These are phyloP conservation scores for Pyrenochaeta sp. DNA, from an alignment of 2,329 filamentous ascomycete species.

Conservation along the genomic window DNA sequence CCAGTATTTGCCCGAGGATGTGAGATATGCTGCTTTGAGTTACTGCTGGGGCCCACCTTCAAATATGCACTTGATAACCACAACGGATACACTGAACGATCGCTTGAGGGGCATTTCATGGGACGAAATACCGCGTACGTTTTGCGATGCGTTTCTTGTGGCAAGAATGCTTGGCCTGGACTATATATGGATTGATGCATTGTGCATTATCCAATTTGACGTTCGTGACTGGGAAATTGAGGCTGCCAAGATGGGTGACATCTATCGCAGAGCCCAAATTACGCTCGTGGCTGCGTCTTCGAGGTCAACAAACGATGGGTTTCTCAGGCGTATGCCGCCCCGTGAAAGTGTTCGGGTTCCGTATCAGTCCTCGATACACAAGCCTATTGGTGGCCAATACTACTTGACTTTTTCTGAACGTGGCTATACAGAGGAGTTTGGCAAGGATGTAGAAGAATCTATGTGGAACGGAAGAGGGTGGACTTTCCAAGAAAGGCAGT, in stretches of 20 bases:
- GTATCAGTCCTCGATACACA: no score
- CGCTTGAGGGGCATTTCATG: not conserved
- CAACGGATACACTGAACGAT: not conserved
- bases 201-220: conserved; percentile 7
- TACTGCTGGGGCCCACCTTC: conserved; percentile 1
- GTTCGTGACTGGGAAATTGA: not conserved
- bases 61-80: not conserved
- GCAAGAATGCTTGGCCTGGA: not conserved
- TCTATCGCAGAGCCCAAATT: not conserved
- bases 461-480: no score
- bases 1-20: no score
- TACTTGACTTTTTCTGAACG: no score
- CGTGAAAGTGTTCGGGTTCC: no score
- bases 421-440: no score
- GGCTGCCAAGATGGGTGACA: not conserved
- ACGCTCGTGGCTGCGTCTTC: not conserved
- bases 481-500: no score
- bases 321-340: not conserved
- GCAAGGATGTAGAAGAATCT: no score
- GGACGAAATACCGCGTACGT: not conserved
- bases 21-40: not conserved
- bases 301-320: not conserved
- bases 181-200: conserved; percentile 3
- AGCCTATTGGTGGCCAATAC: no score
- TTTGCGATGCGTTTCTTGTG: conserved; percentile 2